These are phyloP conservation scores for barrel medic (Medicago truncatula) DNA, from an alignment of 306 rosid species.

Conservation along the genomic window DNA sequence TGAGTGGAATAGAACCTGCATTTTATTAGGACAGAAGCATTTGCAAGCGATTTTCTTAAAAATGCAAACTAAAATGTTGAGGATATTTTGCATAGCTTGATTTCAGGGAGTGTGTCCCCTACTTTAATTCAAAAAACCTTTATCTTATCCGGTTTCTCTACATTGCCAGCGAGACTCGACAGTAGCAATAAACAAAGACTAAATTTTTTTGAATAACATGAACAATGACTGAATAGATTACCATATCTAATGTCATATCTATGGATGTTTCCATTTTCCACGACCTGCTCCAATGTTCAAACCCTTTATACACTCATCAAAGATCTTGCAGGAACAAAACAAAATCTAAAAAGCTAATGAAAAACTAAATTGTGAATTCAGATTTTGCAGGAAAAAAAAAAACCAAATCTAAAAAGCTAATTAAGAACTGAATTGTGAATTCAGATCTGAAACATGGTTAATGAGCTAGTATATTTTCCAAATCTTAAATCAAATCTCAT, in stretches of 20 bases:
- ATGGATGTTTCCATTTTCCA: neutral
- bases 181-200: neutral
- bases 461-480: neutral
- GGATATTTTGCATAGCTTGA: too few species aligned
- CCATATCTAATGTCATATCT: neutral
- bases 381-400: neutral
- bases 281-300: neutral
- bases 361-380: neutral
- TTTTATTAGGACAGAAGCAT: too few species aligned
- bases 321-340: constrained; percentile 3
- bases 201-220: too few species aligned
- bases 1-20: too few species aligned
- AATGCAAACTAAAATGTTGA: too few species aligned
- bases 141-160: neutral
- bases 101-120: too few species aligned
- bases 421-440: neutral
- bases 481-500: neutral
- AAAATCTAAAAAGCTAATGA: neutral
- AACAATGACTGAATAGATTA: neutral
- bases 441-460: neutral
- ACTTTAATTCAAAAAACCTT: neutral
- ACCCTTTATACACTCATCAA: constrained; percentile 8
- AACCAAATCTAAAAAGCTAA: neutral
- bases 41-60: too few species aligned
- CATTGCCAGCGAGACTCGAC: neutral